Percentiles rank a stretch among this genome's conserved stretches.
Evolutionary conservation across 192 early-diverging fungal species (phyloP).

Genomic region (Allomyces arbusculus): DNA sequence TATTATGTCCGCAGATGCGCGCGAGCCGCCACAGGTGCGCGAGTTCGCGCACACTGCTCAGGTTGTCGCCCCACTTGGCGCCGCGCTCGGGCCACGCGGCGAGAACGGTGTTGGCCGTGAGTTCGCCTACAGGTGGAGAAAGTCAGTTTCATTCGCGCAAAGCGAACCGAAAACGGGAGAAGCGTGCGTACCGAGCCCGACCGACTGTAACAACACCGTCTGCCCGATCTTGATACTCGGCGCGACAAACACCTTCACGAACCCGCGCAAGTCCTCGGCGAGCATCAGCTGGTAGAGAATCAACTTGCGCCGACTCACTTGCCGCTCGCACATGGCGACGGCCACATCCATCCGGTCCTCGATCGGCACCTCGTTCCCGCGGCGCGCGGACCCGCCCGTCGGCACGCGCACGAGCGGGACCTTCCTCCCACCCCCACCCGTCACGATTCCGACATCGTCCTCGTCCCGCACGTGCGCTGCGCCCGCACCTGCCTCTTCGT

Average conservation of each 20-base stretch:
- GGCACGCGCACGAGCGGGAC: background rate
- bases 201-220: background rate
- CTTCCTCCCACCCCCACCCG: too few species aligned
- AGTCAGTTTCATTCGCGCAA: too few species aligned
- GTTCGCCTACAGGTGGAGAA: background rate
- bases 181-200: conserved; percentile 2
- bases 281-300: background rate
- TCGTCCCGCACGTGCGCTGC: background rate
- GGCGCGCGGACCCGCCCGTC: background rate
- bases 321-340: too few species aligned
- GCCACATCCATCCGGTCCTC: too few species aligned
- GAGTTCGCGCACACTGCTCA: background rate
- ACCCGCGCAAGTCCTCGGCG: background rate
- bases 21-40: background rate
- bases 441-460: background rate
- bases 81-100: conserved; percentile 1
- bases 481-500: background rate
- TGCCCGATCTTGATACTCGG: background rate
- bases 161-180: background rate
- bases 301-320: background rate
- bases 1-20: background rate
- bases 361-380: too few species aligned
- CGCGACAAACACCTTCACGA: background rate
- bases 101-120: conserved; percentile 1
- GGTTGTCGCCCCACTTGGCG: background rate